Evolutionary conservation across 345 rosid species (phyloP).

Genomic region (Euphorbia pulcherrima): DNA sequence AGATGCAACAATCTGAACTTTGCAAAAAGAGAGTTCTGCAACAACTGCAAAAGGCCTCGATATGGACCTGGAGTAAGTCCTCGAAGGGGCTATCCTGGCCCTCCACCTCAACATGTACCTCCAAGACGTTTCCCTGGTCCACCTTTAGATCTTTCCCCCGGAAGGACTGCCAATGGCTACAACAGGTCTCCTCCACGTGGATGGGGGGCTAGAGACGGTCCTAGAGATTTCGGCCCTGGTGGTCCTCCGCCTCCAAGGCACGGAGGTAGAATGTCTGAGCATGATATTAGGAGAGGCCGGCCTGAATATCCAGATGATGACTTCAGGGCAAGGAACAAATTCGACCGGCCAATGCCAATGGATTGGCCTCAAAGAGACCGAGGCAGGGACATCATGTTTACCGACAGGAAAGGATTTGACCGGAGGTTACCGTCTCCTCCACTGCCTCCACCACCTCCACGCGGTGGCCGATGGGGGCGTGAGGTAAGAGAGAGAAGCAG

Average conservation of each 20-base stretch:
- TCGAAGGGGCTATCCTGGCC: conserved; percentile 53
- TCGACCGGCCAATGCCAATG: conserved; percentile 50
- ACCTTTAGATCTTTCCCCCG: conserved; percentile 58
- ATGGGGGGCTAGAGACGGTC: conserved; percentile 61
- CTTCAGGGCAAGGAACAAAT: conserved; percentile 52
- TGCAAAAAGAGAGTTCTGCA: conserved; percentile 71
- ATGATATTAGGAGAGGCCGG: conserved; percentile 47
- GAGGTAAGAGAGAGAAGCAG: conserved; percentile 75
- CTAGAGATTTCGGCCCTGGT: conserved; percentile 51
- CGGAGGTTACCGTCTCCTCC: conserved; percentile 49
- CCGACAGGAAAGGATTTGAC: conserved; percentile 54
- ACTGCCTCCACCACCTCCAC: conserved; percentile 38
- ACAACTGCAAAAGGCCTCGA: conserved; percentile 72
- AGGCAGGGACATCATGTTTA: conserved; percentile 46
- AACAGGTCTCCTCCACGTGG: conserved; percentile 75
- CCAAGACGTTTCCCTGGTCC: conserved; percentile 57
- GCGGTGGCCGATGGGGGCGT: conserved; percentile 55
- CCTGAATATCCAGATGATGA: conserved; percentile 52
- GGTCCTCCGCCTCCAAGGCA: conserved; percentile 58
- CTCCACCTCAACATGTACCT: conserved; percentile 38
- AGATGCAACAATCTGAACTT: conserved; percentile 85
- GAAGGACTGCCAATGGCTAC: conserved; percentile 51
- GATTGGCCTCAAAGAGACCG: conserved; percentile 60
- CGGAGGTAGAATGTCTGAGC: conserved; percentile 55
- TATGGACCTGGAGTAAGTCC: conserved; percentile 54